These are phyloP conservation scores for Trichoderma atrobrunneum DNA, from an alignment of 2,329 filamentous ascomycete genomes.

Conservation along the genomic window DNA sequence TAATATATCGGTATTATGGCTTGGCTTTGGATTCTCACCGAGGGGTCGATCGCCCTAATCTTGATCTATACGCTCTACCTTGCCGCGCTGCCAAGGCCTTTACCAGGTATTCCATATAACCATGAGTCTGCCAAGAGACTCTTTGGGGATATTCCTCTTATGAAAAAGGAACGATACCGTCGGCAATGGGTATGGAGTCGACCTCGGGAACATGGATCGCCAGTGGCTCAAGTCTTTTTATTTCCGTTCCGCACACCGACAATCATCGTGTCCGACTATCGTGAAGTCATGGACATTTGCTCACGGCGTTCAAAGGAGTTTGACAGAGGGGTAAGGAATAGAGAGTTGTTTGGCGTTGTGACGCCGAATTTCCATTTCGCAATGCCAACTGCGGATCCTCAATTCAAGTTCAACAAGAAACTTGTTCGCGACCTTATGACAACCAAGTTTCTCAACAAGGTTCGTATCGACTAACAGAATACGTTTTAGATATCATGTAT, in stretches of 20 bases:
- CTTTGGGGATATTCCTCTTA: constrained; percentile 26
- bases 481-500: background rate
- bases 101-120: constrained; percentile 31
- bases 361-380: constrained; percentile 34
- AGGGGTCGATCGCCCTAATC: background rate
- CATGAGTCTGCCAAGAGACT: constrained; percentile 20
- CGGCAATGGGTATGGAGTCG: constrained; percentile 30
- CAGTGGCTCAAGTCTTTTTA: constrained; percentile 36
- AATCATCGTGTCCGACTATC: constrained; percentile 34
- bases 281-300: constrained; percentile 34
- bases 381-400: constrained; percentile 33
- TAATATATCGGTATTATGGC: background rate
- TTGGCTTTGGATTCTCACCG: background rate
- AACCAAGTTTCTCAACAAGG: constrained; percentile 34
- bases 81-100: constrained; percentile 23
- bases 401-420: constrained; percentile 33
- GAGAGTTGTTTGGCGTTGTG: constrained; percentile 26
- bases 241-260: constrained; percentile 32
- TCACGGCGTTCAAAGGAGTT: constrained; percentile 34
- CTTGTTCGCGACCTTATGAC: constrained; percentile 39
- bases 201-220: constrained; percentile 27
- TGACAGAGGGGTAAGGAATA: constrained; percentile 29
- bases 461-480: constrained; percentile 11
- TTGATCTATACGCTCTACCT: constrained; percentile 15
- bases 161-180: constrained; percentile 23